Evolutionary conservation across 208 protist species (phyloP).

Genomic region (Wallacemonas sp.): DNA sequence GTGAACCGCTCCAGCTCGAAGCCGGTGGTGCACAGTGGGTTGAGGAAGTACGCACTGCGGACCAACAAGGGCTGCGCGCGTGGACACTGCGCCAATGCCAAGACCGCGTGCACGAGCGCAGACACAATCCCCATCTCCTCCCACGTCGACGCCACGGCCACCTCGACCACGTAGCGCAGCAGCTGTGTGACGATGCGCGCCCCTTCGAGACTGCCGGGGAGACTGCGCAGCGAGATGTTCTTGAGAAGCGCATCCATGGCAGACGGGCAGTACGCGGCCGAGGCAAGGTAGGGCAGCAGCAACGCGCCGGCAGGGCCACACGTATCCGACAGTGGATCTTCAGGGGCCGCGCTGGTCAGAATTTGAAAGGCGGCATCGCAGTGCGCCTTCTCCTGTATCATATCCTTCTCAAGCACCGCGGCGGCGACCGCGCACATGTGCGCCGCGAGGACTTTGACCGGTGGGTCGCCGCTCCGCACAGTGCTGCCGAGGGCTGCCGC

Average conservation of each 20-base stretch:
- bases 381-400: conserved; percentile 33
- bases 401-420: conserved; percentile 34
- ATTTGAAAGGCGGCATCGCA: conserved; percentile 39
- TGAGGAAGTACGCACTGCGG: conserved; percentile 54
- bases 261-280: conserved; percentile 38
- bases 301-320: conserved; percentile 34
- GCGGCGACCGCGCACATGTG: conserved; percentile 53
- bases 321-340: neutral
- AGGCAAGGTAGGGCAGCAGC: conserved; percentile 82
- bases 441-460: conserved; percentile 29
- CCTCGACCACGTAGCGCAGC: conserved; percentile 61
- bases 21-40: conserved; percentile 39
- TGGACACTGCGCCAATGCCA: conserved; percentile 42
- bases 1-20: conserved; percentile 65
- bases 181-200: conserved; percentile 62
- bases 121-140: conserved; percentile 36
- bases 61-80: conserved; percentile 40
- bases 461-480: neutral
- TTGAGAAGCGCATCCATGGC: conserved; percentile 66
- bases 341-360: conserved; percentile 19
- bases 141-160: conserved; percentile 43
- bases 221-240: conserved; percentile 39
- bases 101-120: conserved; percentile 44
- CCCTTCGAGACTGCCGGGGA: conserved; percentile 27
- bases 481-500: neutral